Base-by-base conservation (phyloP, 192 early-diverging fungal species). In the Coemansia erecta region DNA sequence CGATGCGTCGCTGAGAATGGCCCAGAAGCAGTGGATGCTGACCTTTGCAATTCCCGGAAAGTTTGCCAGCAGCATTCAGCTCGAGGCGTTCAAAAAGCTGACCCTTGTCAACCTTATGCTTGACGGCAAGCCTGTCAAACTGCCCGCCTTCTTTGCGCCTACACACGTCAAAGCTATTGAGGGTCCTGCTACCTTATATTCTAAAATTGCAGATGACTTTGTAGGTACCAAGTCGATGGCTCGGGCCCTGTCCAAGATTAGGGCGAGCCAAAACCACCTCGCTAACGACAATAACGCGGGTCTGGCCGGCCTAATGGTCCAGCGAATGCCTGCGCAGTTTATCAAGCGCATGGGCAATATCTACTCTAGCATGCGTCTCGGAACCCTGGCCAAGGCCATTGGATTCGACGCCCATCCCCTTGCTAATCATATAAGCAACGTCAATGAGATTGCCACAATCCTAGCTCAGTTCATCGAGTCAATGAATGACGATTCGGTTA, bases 31-130 rank as follows among this genome's bases (percentile, higher is more conserved):
- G 66, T 79, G 70, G 76, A 22, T 54, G 56, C 55, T 68, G 40
- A 63, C 69, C 8, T 70, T 79, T 62, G 70, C 76, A 11, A 41
- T 79, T 44, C 70, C 76, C 1, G 47, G 66, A 7, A 47, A 48
- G 18, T 50, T 68, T 37, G 53, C 56, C n/a, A 79, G 76, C 53
- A 48, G 59, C 15, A 73, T 79, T 15, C 58, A 72, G 56, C 35
- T 69, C 0, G 66, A 59, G 0, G 53, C 76, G 18, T 79, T 59
- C 63, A 79, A 72, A 55, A 58, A 70, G 40, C 56, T 72, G 26
- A 18, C 53, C 24, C 60, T 79, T 41, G 3, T 62, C 31, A 49
- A 55, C 14, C 35, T 60, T 17, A 40, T 47, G 0, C 22, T 40
- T 10, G 41, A 48, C 12, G 76, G 76, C 3, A 13, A 37, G 26